Evolutionary conservation across 768 basidiomycete species (phyloP).

Genomic region (Pulveroboletus sp.): DNA sequence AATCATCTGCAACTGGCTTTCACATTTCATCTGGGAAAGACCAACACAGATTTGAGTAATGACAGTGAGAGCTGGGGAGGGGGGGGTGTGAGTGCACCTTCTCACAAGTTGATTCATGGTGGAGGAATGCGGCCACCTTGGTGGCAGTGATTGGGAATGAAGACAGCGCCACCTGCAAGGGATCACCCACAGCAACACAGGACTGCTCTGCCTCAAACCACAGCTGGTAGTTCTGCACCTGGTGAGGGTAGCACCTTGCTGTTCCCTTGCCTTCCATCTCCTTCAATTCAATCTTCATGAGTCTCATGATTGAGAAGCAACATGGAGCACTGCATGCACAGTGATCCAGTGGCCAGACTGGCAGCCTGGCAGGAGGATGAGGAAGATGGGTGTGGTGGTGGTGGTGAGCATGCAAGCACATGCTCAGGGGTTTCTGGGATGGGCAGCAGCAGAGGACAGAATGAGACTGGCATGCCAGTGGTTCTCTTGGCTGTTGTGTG

Average conservation of each 20-base stretch:
- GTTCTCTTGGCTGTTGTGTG: too few relatives aligned
- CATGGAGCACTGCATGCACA: too few relatives aligned
- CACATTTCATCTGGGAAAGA: not conserved
- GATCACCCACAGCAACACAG: not conserved
- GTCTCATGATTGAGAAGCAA: too few relatives aligned
- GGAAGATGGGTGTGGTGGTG: too few relatives aligned
- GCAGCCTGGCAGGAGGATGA: too few relatives aligned
- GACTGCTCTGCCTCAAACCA: conserved; percentile 24
- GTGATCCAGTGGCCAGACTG: too few relatives aligned
- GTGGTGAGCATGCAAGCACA: too few relatives aligned
- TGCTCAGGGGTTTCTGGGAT: too few relatives aligned
- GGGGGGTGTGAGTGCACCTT: conserved; percentile 22
- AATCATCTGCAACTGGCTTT: conserved; percentile 10
- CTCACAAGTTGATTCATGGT: conserved; percentile 25
- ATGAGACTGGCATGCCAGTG: too few relatives aligned
- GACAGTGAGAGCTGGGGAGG: too few relatives aligned
- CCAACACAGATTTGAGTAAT: too few relatives aligned
- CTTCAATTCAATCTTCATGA: not conserved
- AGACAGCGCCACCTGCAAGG: conserved; percentile 8
- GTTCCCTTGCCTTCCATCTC: conserved; percentile 27
- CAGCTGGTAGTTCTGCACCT: conserved; percentile 25
- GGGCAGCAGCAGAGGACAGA: too few relatives aligned
- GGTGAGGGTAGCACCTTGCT: conserved; percentile 19
- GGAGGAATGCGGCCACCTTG: conserved; percentile 31
- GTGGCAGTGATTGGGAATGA: conserved; percentile 28